phyloP scores from a whole-genome alignment of 176 grass and related monocot genomes.

The Eleusine indica region DNA sequence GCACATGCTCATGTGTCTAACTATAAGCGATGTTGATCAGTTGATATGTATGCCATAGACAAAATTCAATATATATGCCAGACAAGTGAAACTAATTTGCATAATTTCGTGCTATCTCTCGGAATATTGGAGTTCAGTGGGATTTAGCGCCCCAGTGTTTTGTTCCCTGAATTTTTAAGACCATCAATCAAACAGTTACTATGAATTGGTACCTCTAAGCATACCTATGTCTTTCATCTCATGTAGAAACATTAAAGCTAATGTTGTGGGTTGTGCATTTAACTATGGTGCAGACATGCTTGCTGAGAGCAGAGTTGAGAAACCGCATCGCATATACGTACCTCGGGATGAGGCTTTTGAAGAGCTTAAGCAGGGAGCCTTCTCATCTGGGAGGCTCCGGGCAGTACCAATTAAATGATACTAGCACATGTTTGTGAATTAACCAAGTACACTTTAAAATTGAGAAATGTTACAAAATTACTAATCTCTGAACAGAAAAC shows the following conservation, averaged over 20 bases:
- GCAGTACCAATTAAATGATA: constrained; percentile 48
- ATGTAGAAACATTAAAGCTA: constrained; percentile 1
- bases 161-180: constrained; percentile 12
- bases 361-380: constrained; percentile 91
- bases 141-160: neutral
- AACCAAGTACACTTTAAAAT: neutral
- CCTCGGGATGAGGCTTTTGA: constrained; percentile 91
- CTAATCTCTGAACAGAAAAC: neutral
- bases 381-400: constrained; percentile 81
- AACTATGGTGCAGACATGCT: constrained; percentile 61
- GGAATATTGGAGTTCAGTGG: too few relatives aligned
- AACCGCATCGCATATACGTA: constrained; percentile 89
- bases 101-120: neutral
- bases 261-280: neutral
- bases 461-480: neutral
- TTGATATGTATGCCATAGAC: neutral
- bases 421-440: neutral
- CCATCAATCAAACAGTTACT: neutral
- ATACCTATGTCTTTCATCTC: neutral
- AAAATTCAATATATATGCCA: neutral
- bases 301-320: constrained; percentile 87
- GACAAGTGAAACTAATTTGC: neutral
- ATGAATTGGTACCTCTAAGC: neutral
- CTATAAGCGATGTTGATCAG: neutral
- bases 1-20: neutral